Evolutionary conservation across 106 monocot species (phyloP).

Genomic region (Platanthera zijinensis): DNA sequence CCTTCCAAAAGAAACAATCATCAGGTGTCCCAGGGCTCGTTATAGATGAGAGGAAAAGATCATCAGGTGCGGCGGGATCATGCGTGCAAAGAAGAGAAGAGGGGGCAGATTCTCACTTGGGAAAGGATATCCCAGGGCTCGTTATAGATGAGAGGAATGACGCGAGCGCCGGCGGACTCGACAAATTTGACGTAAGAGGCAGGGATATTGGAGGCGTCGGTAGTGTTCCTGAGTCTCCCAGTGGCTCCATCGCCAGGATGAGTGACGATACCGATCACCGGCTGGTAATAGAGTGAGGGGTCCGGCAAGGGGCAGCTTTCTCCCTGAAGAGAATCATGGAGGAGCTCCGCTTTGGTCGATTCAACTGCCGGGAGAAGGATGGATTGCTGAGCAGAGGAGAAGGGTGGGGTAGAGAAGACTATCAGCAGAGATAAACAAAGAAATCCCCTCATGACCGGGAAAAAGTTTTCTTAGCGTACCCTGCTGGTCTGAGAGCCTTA

Average conservation of each 20-base stretch:
- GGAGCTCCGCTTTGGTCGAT: not conserved
- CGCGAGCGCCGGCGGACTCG: slow-evolving; percentile 79
- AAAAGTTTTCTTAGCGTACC: no score
- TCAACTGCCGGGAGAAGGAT: not conserved
- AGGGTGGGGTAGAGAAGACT: not conserved
- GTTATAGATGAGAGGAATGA: slow-evolving; percentile 74
- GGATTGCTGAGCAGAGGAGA: not conserved
- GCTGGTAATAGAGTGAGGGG: slow-evolving; percentile 46
- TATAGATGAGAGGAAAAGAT: slow-evolving; percentile 56
- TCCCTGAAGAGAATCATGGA: not conserved
- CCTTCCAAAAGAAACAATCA: not conserved
- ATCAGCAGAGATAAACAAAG: not conserved
- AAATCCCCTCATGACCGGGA: not conserved
- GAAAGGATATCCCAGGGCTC: slow-evolving; percentile 43
- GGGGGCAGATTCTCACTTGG: slow-evolving; percentile 23
- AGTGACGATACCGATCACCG: slow-evolving; percentile 81
- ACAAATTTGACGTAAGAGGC: slow-evolving; percentile 92
- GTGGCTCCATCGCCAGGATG: slow-evolving; percentile 81
- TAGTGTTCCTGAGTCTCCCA: slow-evolving; percentile 54
- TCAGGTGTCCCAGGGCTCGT: slow-evolving; percentile 45
- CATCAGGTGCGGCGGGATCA: not conserved
- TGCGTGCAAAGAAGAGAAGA: not conserved
- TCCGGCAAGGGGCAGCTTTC: slow-evolving; percentile 31
- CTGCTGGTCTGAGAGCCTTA: no score
- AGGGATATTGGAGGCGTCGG: slow-evolving; percentile 48